These are phyloP conservation scores for Penicillium sp. DNA, from an alignment of 2,329 filamentous ascomycete genomes.

Conservation along the genomic window DNA sequence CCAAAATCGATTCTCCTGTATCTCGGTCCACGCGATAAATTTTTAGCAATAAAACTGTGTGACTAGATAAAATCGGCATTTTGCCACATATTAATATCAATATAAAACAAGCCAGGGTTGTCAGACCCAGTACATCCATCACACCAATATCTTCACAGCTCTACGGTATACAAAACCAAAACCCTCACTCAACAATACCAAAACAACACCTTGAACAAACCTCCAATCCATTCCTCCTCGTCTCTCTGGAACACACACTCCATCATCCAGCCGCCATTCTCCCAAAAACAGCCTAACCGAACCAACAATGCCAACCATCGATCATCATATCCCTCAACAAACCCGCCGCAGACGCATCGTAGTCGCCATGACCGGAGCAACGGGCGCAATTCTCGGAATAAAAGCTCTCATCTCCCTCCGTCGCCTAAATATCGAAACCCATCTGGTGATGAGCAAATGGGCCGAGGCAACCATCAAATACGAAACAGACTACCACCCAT, in stretches of 20 bases:
- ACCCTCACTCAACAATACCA: not conserved
- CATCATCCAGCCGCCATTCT: not conserved
- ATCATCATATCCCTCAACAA: not conserved
- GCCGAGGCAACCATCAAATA: slow-evolving; percentile 49
- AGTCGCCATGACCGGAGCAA: slow-evolving; percentile 52
- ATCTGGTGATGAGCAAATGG: slow-evolving; percentile 52
- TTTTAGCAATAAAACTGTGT: too few species aligned
- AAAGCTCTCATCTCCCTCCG: slow-evolving; percentile 43
- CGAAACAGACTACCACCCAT: slow-evolving; percentile 43
- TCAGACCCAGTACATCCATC: not conserved
- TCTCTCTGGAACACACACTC: not conserved
- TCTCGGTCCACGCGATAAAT: not conserved
- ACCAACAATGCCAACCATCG: not conserved
- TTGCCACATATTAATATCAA: not conserved
- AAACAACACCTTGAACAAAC: not conserved
- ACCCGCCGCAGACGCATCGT: slow-evolving; percentile 36
- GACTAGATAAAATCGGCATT: not conserved
- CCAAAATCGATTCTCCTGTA: not conserved
- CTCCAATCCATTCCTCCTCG: not conserved
- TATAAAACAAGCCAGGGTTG: not conserved
- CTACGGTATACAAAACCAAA: not conserved
- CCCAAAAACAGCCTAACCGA: not conserved
- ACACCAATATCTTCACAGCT: not conserved
- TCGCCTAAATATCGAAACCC: slow-evolving; percentile 47
- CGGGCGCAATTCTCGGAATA: slow-evolving; percentile 47